phyloP scores from a whole-genome alignment of 257 asterid species.

The Cruciata laevipes region DNA sequence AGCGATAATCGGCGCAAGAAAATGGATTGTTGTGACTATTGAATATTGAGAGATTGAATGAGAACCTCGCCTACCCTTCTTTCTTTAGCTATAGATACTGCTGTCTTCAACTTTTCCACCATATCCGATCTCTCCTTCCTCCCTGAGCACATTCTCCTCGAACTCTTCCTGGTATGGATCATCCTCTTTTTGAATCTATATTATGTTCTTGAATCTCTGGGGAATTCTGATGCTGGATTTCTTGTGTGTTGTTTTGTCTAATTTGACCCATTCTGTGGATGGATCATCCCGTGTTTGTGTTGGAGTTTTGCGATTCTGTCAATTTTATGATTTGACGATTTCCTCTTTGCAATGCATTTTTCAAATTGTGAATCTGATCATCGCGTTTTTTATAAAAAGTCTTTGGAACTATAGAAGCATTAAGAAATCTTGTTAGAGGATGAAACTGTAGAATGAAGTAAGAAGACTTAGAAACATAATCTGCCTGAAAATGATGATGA shows the following conservation, averaged over 20 bases:
- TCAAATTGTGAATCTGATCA: not conserved
- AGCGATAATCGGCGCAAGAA: conserved; percentile 36
- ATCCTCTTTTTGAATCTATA: not conserved
- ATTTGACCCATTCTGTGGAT: not conserved
- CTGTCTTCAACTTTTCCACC: conserved; percentile 42
- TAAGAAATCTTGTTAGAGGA: not conserved
- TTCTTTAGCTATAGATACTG: conserved; percentile 76
- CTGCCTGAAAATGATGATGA: not conserved
- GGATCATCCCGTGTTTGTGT: not conserved
- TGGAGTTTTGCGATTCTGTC: not conserved
- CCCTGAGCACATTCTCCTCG: conserved; percentile 76
- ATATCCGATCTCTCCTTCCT: conserved; percentile 74
- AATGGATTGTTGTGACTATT: conserved; percentile 5
- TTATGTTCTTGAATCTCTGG: not conserved
- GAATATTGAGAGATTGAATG: conserved; percentile 34
- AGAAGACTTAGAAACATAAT: not conserved
- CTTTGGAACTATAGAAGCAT: no score
- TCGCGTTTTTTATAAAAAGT: no score
- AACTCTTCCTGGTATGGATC: conserved; percentile 52
- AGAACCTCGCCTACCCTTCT: conserved; percentile 74
- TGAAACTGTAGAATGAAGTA: not conserved
- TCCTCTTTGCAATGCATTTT: not conserved
- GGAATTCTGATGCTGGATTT: no score
- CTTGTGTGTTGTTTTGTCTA: not conserved
- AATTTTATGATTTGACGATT: not conserved